Conservation (phyloP, 805 yeast genomes). For the Deakozyma indianensis region DNA sequence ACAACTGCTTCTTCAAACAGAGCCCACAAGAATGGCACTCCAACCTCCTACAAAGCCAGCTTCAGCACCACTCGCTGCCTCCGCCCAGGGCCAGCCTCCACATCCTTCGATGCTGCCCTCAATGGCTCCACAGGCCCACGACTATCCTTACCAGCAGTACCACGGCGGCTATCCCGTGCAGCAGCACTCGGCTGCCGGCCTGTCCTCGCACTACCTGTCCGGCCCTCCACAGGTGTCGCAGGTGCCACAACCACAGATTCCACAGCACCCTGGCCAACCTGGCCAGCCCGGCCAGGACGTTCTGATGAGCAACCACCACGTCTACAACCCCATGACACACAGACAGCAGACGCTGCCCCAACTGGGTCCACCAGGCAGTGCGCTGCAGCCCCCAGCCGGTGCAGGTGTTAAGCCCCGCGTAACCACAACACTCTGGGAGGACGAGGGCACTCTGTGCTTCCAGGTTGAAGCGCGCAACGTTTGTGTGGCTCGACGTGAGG, state of each 20-base stretch:
- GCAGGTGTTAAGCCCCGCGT: slow-evolving; percentile 33
- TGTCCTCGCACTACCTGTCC: background rate
- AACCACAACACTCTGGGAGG: slow-evolving; percentile 81
- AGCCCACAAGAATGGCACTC: too few species aligned
- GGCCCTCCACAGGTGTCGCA: background rate
- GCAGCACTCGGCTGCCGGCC: background rate
- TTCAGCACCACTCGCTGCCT: too few species aligned
- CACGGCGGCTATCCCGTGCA: background rate
- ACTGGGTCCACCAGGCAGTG: background rate
- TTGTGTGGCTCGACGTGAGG: slow-evolving; percentile 72
- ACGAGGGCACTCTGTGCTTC: slow-evolving; percentile 70
- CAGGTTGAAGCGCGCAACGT: slow-evolving; percentile 76
- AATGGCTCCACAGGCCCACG: background rate
- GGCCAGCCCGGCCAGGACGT: background rate
- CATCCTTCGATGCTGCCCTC: background rate
- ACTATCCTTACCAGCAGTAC: background rate
- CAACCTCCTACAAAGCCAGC: too few species aligned
- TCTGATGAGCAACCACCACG: background rate
- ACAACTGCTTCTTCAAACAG: too few species aligned
- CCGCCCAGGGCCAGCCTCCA: too few species aligned
- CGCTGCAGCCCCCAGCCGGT: slow-evolving; percentile 6
- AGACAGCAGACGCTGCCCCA: slow-evolving; percentile 1
- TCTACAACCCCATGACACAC: background rate
- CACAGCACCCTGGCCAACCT: background rate
- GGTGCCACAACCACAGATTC: background rate